Evolutionary conservation across 768 basidiomycete genomes (phyloP).

Genomic region (Lentinula raphanica): DNA sequence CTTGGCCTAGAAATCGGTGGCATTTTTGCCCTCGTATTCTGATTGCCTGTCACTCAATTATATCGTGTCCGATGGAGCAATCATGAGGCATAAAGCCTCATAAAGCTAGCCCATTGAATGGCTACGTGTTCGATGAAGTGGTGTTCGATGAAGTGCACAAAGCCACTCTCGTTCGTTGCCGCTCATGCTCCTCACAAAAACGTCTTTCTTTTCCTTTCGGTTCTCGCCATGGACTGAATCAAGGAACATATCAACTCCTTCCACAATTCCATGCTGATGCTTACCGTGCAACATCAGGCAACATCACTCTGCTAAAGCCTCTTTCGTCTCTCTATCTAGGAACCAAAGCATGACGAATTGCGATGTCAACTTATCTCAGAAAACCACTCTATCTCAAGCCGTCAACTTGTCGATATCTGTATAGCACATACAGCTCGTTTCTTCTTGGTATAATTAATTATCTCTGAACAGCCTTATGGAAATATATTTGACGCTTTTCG

Average conservation of each 20-base stretch:
- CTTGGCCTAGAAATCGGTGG: no score
- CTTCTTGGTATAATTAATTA: not conserved
- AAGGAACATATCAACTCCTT: not conserved
- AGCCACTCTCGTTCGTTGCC: no score
- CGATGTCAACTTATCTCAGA: not conserved
- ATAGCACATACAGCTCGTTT: not conserved
- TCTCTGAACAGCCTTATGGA: not conserved
- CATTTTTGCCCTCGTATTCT: no score
- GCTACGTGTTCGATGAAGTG: no score
- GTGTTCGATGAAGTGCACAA: no score
- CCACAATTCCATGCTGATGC: not conserved
- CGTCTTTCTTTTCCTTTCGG: no score
- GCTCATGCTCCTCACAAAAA: no score
- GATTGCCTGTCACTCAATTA: no score
- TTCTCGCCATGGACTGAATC: no score
- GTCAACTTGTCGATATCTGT: not conserved
- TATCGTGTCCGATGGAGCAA: no score
- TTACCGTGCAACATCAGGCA: not conserved
- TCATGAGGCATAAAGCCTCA: no score
- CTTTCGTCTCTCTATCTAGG: not conserved
- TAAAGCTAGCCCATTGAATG: no score
- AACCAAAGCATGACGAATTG: not conserved
- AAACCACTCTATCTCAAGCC: not conserved
- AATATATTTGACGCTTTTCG: not conserved
- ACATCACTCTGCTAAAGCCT: not conserved